A percentile compares a stretch with the other conserved stretches of the same genome.
phyloP scores from a whole-genome alignment of 2,329 filamentous ascomycete species.

The Fusarium pseudoanthophilum region DNA sequence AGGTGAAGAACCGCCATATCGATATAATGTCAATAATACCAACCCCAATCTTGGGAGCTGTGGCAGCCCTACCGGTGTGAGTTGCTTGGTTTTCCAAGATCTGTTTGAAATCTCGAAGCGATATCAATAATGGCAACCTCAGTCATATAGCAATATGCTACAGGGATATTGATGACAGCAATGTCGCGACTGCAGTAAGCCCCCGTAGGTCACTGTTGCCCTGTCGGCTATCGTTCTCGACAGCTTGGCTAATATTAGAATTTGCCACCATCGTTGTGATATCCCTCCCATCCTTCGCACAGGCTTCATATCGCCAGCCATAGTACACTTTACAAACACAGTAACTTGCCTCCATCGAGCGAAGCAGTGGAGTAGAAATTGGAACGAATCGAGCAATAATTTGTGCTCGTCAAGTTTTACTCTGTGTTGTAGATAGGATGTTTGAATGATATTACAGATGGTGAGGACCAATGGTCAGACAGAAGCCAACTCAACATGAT shows the following conservation, averaged over 20 bases:
- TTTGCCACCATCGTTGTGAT: slow-evolving; percentile 37
- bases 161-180: slow-evolving; percentile 26
- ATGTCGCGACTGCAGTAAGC: slow-evolving; percentile 21
- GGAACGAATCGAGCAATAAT: neutral
- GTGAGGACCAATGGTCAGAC: neutral
- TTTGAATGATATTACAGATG: neutral
- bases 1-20: slow-evolving; percentile 8
- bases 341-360: slow-evolving; percentile 4
- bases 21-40: neutral
- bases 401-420: neutral
- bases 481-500: neutral
- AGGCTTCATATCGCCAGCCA: slow-evolving; percentile 5
- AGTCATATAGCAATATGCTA: neutral
- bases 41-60: neutral
- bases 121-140: neutral
- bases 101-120: neutral
- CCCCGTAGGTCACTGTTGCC: slow-evolving; percentile 1
- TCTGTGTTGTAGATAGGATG: neutral
- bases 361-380: neutral
- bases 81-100: neutral
- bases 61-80: neutral
- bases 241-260: slow-evolving; percentile 28
- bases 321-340: slow-evolving; percentile 13
- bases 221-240: slow-evolving; percentile 27
- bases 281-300: slow-evolving; percentile 19